A percentile compares a stretch with the other conserved stretches of the same genome.
Conservation (phyloP, 352 stramenopile species). For the Aphanomyces invadans region DNA sequence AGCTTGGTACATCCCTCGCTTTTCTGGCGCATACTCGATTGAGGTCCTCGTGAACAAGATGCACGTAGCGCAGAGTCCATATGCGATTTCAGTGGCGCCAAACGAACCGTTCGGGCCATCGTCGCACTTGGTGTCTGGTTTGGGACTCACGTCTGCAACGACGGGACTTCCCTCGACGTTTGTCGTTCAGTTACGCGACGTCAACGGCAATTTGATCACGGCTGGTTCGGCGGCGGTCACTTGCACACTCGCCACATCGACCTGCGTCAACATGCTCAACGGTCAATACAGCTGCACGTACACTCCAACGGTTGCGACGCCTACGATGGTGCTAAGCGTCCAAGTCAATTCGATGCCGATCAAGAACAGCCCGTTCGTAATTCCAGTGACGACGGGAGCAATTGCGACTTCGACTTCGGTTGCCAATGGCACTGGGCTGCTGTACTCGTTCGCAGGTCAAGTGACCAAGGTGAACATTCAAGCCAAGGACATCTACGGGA, state of each 20-base stretch:
- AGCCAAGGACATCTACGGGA: conserved; percentile 52
- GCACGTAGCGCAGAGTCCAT: conserved; percentile 57
- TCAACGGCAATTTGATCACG: conserved; percentile 43
- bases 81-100: conserved; percentile 40
- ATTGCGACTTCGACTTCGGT: conserved; percentile 40
- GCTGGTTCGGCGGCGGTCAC: conserved; percentile 35
- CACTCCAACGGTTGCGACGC: conserved; percentile 38
- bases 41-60: conserved; percentile 34
- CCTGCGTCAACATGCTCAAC: conserved; percentile 47
- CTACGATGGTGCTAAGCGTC: conserved; percentile 26
- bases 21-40: conserved; percentile 40
- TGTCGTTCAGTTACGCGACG: conserved; percentile 45
- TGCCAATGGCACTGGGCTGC: conserved; percentile 37
- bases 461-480: conserved; percentile 42
- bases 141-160: conserved; percentile 31
- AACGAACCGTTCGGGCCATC: conserved; percentile 38
- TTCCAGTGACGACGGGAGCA: conserved; percentile 42
- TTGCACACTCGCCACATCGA: conserved; percentile 30
- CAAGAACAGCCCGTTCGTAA: conserved; percentile 40
- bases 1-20: conserved; percentile 39
- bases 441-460: conserved; percentile 46
- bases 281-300: conserved; percentile 61
- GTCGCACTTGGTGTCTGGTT: conserved; percentile 28
- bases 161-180: conserved; percentile 60
- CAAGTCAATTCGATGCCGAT: conserved; percentile 28